Evolutionary conservation across 768 basidiomycete genomes (phyloP), one percentile per base, ranked within the genome.

Genomic region (Sistotremastrum suecicum): DNA sequence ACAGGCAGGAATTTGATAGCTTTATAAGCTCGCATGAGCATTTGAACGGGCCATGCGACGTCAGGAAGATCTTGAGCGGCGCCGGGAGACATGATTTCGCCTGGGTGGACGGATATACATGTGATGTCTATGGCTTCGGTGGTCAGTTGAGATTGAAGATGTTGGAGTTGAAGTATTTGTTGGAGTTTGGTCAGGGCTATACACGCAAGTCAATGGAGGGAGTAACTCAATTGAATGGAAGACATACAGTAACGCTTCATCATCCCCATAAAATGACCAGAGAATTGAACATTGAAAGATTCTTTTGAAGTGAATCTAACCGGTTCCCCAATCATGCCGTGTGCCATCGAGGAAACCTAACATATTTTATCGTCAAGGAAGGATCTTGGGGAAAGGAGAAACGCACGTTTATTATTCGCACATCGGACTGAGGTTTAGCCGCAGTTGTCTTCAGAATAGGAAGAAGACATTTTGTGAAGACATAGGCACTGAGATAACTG

Each of bases 351-450:
- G 10, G 54, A 39, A 5, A 53, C 48, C 56, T 55, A 51, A 9
- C 51, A 50, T 7, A 44, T 43, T 11, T 51, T 47, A n/a, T 28
- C n/a, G 30, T 10, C 20, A 40, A 11, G 37, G 28, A 8, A 8
- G 35, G 34, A 10, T 30, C 28, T n/a, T n/a, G n/a, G n/a, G n/a
- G 38, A 34, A 28, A 4, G 28, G 5, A 46, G 3, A 8, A 7
- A 48, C 57, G 31, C 33, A 63, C 62, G 9, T 45, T 50, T 4
- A 64, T 55, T 12, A 66, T 53, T 7, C 64, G 58, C 8, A 63
- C 61, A 35, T 63, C 63, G 3, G 60, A 49, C 11, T 45, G 48
- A 3, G 57, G 53, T n/a, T 53, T 42, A 7, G 50, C 28, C 1
- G 63, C 58, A 0, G 63, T 63, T 35, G 47, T 45, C 37, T 54